Conservation (phyloP, 1,284 basidiomycete genomes). For the Sporisorium iseilematis-ciliati region DNA sequence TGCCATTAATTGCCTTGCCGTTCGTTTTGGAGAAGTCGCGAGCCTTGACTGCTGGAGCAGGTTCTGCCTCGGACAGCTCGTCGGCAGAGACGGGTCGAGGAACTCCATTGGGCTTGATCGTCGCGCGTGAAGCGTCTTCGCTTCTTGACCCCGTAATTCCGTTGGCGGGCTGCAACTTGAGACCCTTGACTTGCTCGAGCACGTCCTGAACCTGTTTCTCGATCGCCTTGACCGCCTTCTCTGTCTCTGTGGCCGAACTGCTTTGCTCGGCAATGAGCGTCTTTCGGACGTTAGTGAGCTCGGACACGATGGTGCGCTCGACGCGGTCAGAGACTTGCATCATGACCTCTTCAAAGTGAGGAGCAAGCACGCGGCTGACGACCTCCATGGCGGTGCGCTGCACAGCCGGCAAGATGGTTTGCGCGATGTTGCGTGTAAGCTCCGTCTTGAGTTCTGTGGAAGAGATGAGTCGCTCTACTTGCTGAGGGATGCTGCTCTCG, state of each 20-base stretch:
- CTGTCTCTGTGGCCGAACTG: conserved; percentile 30
- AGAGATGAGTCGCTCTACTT: conserved; percentile 44
- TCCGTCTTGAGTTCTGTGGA: conserved; percentile 41
- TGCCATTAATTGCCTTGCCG: background rate
- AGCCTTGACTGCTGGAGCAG: background rate
- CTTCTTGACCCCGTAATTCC: conserved; percentile 3
- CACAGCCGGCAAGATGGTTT: conserved; percentile 49
- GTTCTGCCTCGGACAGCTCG: conserved; percentile 12
- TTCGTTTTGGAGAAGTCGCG: conserved; percentile 1
- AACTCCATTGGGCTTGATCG: background rate
- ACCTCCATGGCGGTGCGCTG: conserved; percentile 54
- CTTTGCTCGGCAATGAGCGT: conserved; percentile 42
- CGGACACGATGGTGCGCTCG: conserved; percentile 35
- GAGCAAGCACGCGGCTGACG: conserved; percentile 49
- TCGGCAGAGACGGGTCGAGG: background rate
- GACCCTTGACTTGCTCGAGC: conserved; percentile 14
- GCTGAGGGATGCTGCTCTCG: conserved; percentile 23
- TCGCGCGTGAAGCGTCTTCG: background rate
- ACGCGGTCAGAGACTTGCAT: conserved; percentile 26
- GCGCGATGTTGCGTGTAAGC: conserved; percentile 41
- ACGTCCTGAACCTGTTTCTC: conserved; percentile 17
- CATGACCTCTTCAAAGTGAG: conserved; percentile 53
- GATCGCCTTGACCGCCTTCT: conserved; percentile 15
- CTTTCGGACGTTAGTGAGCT: conserved; percentile 51
- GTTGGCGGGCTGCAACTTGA: conserved; percentile 12